Evolutionary conservation across 2,329 filamentous ascomycete genomes (phyloP).

Genomic region (Colletotrichum orbiculare): DNA sequence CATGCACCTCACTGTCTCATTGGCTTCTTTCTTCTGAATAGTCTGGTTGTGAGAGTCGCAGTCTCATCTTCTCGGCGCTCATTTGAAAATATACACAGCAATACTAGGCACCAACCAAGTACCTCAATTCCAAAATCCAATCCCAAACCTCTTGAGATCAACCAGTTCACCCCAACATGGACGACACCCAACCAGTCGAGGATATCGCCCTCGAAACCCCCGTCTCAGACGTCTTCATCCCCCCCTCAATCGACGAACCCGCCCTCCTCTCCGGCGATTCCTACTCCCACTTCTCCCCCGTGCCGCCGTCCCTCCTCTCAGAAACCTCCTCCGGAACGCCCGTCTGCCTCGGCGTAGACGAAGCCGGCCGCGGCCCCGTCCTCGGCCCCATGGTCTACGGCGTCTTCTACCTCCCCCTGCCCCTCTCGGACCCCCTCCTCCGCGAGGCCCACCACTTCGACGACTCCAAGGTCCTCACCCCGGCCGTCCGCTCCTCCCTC

Average conservation of each 20-base stretch:
- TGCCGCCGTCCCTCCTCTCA: slow-evolving; percentile 69
- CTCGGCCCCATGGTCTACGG: slow-evolving; percentile 83
- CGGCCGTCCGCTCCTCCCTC: slow-evolving; percentile 79
- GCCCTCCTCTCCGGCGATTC: slow-evolving; percentile 72
- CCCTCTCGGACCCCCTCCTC: slow-evolving; percentile 77
- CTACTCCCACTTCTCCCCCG: slow-evolving; percentile 77
- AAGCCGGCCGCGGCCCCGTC: slow-evolving; percentile 94
- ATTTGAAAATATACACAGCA: too few species aligned
- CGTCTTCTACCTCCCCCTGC: slow-evolving; percentile 79
- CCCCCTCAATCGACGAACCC: slow-evolving; percentile 72
- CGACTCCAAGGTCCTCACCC: slow-evolving; percentile 92
- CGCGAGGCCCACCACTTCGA: slow-evolving; percentile 87
- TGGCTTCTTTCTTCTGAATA: neutral
- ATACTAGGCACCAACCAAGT: too few species aligned
- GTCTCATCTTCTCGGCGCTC: neutral
- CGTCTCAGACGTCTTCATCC: slow-evolving; percentile 63
- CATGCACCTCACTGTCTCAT: neutral
- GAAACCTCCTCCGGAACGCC: slow-evolving; percentile 41
- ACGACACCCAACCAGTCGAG: slow-evolving; percentile 53
- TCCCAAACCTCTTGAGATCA: neutral
- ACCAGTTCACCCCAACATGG: slow-evolving; percentile 44
- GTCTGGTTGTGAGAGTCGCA: too few species aligned
- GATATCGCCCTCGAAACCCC: slow-evolving; percentile 48
- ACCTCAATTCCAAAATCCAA: neutral
- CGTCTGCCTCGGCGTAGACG: slow-evolving; percentile 88